These are phyloP conservation scores for Oryza longistaminata DNA, from an alignment of 176 grass and related monocot genomes.

Conservation along the genomic window DNA sequence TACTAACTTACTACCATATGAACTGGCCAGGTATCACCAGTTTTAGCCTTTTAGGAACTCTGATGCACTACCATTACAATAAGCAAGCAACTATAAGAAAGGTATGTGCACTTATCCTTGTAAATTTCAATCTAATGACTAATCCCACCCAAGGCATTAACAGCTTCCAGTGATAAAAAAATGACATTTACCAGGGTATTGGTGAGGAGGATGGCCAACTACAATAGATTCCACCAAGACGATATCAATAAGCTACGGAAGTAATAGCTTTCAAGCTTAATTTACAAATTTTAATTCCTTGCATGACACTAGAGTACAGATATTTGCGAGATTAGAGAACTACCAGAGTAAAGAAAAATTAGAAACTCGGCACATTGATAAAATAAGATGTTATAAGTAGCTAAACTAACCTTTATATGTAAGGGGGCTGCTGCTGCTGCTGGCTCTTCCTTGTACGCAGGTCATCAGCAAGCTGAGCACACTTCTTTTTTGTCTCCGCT, in stretches of 20 bases:
- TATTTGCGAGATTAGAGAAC: background rate
- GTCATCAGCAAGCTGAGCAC: conserved; percentile 49
- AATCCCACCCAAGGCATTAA: background rate
- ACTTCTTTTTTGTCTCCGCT: conserved; percentile 73
- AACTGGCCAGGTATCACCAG: too few species aligned
- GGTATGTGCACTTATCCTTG: background rate
- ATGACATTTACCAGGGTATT: background rate
- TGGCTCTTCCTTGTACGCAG: conserved; percentile 40
- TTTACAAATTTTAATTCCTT: background rate
- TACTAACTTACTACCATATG: background rate
- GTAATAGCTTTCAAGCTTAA: conserved; percentile 19
- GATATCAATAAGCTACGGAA: background rate
- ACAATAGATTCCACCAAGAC: background rate
- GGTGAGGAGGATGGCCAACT: background rate
- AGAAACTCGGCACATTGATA: background rate
- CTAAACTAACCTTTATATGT: conserved; percentile 46
- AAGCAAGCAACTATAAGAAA: background rate
- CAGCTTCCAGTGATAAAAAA: background rate
- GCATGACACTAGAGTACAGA: background rate
- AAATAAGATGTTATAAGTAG: background rate
- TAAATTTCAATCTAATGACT: background rate
- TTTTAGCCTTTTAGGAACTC: too few species aligned
- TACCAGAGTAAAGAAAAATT: background rate
- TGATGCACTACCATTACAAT: too few species aligned
- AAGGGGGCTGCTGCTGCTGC: conserved; percentile 11